Evolutionary conservation across 2,329 filamentous ascomycete genomes (phyloP).

Genomic region (Venturiaceae sp.): DNA sequence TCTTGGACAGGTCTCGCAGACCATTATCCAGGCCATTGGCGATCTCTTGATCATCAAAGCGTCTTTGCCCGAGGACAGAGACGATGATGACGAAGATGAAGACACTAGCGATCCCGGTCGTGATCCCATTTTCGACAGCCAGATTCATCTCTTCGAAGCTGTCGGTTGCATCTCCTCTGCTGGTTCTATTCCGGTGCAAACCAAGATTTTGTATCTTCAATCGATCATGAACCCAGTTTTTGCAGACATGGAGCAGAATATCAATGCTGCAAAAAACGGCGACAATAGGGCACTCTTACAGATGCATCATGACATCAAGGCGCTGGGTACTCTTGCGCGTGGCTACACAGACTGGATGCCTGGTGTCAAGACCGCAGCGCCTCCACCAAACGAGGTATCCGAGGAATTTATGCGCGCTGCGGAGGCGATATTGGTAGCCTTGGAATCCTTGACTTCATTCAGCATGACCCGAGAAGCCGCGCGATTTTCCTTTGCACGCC

Average conservation of each 20-base stretch:
- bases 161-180: slow-evolving; percentile 89
- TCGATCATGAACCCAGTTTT: slow-evolving; percentile 87
- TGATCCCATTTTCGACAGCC: slow-evolving; percentile 68
- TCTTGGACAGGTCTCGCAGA: slow-evolving; percentile 82
- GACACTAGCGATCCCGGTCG: slow-evolving; percentile 46
- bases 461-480: slow-evolving; percentile 80
- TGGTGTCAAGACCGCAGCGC: slow-evolving; percentile 23
- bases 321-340: slow-evolving; percentile 80
- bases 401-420: slow-evolving; percentile 79
- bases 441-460: slow-evolving; percentile 74
- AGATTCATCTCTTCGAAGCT: slow-evolving; percentile 89
- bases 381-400: slow-evolving; percentile 58
- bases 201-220: slow-evolving; percentile 78
- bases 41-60: slow-evolving; percentile 87
- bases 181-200: slow-evolving; percentile 63
- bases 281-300: slow-evolving; percentile 78
- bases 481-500: slow-evolving; percentile 80
- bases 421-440: slow-evolving; percentile 80
- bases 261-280: slow-evolving; percentile 65
- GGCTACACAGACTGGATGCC: slow-evolving; percentile 88
- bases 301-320: slow-evolving; percentile 95
- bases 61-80: slow-evolving; percentile 67
- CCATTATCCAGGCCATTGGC: slow-evolving; percentile 78
- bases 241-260: slow-evolving; percentile 73
- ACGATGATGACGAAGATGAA: slow-evolving; percentile 87